phyloP scores from a whole-genome alignment of 768 basidiomycete genomes.

The Termitomyces sp. region DNA sequence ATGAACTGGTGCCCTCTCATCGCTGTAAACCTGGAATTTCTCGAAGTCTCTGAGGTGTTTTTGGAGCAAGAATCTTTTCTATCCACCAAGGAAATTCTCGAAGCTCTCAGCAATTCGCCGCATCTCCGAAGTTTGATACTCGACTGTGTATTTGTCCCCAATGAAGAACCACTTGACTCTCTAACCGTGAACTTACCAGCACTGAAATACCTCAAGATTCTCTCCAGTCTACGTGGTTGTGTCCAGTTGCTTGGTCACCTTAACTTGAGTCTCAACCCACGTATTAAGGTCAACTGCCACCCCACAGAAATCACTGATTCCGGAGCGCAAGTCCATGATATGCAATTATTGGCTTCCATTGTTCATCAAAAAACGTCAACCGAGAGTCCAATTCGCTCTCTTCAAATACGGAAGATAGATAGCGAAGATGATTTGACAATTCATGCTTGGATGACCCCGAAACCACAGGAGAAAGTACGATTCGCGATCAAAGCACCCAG shows the following conservation, averaged over 20 bases:
- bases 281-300: background rate
- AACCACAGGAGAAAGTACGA: background rate
- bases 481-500: background rate
- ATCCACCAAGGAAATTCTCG: background rate
- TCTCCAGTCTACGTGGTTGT: background rate
- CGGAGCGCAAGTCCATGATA: background rate
- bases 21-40: background rate
- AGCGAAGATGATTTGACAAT: background rate
- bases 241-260: background rate
- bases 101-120: background rate
- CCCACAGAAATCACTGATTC: background rate
- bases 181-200: background rate
- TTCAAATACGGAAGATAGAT: background rate
- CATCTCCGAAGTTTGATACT: background rate
- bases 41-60: background rate
- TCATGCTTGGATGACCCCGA: background rate
- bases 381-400: background rate
- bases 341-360: background rate
- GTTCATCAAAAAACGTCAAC: background rate
- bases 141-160: background rate
- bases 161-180: background rate
- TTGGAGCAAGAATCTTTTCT: background rate
- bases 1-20: background rate
- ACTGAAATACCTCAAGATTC: background rate
- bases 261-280: background rate